These are phyloP conservation scores for Tricholoma bakamatsutake DNA, from an alignment of 768 basidiomycete species.

Conservation along the genomic window DNA sequence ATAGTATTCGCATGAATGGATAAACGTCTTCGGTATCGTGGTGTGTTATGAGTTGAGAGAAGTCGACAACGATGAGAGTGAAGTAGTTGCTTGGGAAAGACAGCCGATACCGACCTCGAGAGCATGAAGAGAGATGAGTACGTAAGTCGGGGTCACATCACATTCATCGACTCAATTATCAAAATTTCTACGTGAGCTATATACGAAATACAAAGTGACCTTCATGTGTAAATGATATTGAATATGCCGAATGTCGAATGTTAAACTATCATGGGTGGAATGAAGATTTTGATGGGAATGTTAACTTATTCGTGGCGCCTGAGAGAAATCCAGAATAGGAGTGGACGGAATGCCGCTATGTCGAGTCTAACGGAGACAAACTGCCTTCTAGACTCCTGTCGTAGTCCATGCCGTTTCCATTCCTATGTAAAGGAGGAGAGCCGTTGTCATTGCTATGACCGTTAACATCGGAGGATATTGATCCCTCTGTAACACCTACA, in stretches of 20 bases:
- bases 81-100: constrained; percentile 27
- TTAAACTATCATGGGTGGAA: constrained; percentile 1
- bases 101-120: constrained; percentile 36
- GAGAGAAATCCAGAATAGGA: not conserved
- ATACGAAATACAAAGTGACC: not conserved
- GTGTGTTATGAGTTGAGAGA: not conserved
- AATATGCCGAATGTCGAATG: constrained; percentile 6
- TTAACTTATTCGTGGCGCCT: not conserved
- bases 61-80: constrained; percentile 18
- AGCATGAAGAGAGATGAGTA: constrained; percentile 30
- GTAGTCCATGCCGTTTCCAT: constrained; percentile 18
- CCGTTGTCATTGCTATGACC: constrained; percentile 9
- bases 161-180: too few species aligned
- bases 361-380: constrained; percentile 34
- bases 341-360: constrained; percentile 20
- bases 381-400: constrained; percentile 35
- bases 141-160: not conserved
- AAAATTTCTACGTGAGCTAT: not conserved
- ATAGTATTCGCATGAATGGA: constrained; percentile 41
- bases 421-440: constrained; percentile 3
- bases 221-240: not conserved
- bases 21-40: constrained; percentile 21
- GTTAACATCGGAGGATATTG: constrained; percentile 5
- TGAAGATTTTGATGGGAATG: not conserved
- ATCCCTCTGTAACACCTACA: constrained; percentile 10